Conservation (phyloP, 805 yeast species). For the Cyberlindnera veronae region DNA sequence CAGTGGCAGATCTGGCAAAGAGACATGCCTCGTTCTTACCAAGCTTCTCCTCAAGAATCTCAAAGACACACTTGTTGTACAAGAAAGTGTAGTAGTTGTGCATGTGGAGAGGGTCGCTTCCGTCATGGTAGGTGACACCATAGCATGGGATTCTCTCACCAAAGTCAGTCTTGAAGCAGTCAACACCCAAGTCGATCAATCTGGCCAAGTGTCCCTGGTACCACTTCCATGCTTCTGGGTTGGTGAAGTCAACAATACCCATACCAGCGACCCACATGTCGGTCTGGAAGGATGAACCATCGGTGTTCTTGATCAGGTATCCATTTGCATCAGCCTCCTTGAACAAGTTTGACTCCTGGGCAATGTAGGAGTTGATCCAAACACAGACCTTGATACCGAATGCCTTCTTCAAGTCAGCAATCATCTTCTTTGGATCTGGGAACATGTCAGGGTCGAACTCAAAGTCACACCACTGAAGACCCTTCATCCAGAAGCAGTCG, state of each 20-base stretch:
- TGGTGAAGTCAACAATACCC: conserved; percentile 23
- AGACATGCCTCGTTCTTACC: conserved; percentile 22
- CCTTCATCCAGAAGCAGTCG: conserved; percentile 26
- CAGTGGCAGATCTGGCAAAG: conserved; percentile 26
- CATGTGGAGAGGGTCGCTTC: conserved; percentile 16
- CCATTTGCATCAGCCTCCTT: conserved; percentile 20
- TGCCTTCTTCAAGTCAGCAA: conserved; percentile 33
- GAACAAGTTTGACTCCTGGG: conserved; percentile 20
- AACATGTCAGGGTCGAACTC: conserved; percentile 23
- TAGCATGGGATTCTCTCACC: conserved; percentile 25
- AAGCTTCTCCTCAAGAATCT: conserved; percentile 19
- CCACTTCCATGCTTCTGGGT: conserved; percentile 24
- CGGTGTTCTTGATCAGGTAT: conserved; percentile 18
- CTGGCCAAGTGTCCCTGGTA: conserved; percentile 15
- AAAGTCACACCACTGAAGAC: conserved; percentile 26
- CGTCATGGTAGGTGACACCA: conserved; percentile 16
- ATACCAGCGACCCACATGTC: conserved; percentile 26
- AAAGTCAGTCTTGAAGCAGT: conserved; percentile 24
- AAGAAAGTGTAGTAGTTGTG: conserved; percentile 23
- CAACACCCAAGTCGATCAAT: conserved; percentile 23
- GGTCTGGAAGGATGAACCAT: conserved; percentile 21
- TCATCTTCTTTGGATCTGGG: conserved; percentile 21
- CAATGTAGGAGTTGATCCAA: conserved; percentile 25
- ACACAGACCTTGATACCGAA: conserved; percentile 35
- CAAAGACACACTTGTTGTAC: conserved; percentile 24